Base-by-base conservation (phyloP, 2,329 filamentous ascomycete genomes). In the Pestalotiopsis fici region DNA sequence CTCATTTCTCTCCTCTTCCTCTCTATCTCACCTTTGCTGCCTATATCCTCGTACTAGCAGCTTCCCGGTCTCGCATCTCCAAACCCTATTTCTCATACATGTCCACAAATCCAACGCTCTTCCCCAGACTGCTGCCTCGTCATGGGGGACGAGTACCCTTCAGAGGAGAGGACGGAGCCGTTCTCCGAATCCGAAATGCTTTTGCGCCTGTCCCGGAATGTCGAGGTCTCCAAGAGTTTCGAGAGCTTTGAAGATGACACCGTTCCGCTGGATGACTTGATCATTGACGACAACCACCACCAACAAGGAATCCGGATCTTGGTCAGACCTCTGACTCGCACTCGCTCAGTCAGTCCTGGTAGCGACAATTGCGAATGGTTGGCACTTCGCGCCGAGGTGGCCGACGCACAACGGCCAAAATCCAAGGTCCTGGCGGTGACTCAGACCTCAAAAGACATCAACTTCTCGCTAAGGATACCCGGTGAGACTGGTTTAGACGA, bases 401-500 rank as follows among this genome's bases (percentile, higher is more conserved):
- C 85, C 47, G 83, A 84, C 21, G 75, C 84, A 54, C 82, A 85
- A 66, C 80, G 84, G 74, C 82, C 85, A n/a, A 81, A 83, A 69
- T 84, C 88, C 75, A 86, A 83, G 73, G 87, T 89, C 60, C 77
- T 89, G 28, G 87, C 87, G 43, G 87, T 89, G 73, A 88, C 86
- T 71, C 87, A 89, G 79, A 89, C 87, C 4, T 81, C 83, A 69
- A 83, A 83, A 72, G 86, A 89, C 75, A 87, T 88, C 81, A 88
- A 87, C 69, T 88, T 88, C 73, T 85, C 85, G 50, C 85, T 89
- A 68, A 81, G 83, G 62, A 86, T 89, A 66, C 87, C 86, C 4
- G 81, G 82, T 18, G 83, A 85, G 66, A 79, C 78, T 63, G 77
- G 79, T 54, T 80, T 83, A 67, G 77, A 77, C 56, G 80, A 81